Percentiles rank a stretch among this genome's conserved stretches.
Conservation (phyloP, 768 basidiomycete genomes). For the Suillus cothurnatus region DNA sequence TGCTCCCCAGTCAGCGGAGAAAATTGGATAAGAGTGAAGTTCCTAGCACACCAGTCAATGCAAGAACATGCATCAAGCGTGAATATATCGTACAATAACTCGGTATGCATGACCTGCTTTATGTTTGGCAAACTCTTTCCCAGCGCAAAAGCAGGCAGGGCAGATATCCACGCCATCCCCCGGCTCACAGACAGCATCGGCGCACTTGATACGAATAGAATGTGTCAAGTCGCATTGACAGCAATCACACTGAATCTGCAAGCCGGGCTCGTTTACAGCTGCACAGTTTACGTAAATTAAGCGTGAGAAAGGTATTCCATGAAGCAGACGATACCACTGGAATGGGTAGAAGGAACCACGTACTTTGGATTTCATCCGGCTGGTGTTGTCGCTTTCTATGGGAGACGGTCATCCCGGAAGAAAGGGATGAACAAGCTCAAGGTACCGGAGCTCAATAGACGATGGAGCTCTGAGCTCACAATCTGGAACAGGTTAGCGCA, state of each 20-base stretch:
- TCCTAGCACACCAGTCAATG: conserved; percentile 55
- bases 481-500: neutral
- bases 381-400: conserved; percentile 65
- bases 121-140: conserved; percentile 86
- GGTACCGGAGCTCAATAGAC: neutral
- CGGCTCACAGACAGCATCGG: conserved; percentile 73
- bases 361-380: conserved; percentile 68
- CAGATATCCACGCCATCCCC: conserved; percentile 91
- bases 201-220: conserved; percentile 96
- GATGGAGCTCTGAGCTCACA: neutral
- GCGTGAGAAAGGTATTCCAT: conserved; percentile 29
- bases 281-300: conserved; percentile 30
- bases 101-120: conserved; percentile 88
- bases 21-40: conserved; percentile 95
- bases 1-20: conserved; percentile 94
- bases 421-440: neutral
- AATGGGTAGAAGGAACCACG: conserved; percentile 22
- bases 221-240: conserved; percentile 91
- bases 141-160: conserved; percentile 88
- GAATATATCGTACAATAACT: conserved; percentile 66
- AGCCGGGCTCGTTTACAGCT: conserved; percentile 82
- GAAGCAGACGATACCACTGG: neutral
- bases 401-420: conserved; percentile 57
- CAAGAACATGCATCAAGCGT: conserved; percentile 2
- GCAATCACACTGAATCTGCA: conserved; percentile 82